phyloP scores from a whole-genome alignment of 805 yeast species.

The Sugiyamaella qingdaonensis region DNA sequence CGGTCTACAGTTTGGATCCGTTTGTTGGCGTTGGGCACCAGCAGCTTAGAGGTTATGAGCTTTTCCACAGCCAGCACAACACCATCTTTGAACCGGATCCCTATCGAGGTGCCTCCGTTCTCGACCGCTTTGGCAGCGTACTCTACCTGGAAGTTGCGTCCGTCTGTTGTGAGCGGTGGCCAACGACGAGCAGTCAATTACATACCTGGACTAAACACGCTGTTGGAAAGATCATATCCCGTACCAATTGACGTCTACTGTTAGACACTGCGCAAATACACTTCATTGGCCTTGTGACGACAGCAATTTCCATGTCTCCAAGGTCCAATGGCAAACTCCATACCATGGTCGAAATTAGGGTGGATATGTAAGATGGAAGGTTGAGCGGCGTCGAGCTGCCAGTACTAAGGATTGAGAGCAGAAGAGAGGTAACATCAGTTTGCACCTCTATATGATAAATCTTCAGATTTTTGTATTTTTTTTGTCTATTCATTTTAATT shows the following conservation, averaged over 20 bases:
- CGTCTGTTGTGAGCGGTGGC: constrained; percentile 24
- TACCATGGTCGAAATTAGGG: no score
- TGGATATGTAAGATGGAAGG: no score
- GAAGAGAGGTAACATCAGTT: no score
- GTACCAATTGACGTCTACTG: constrained; percentile 89
- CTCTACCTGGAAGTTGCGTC: constrained; percentile 83
- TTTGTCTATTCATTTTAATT: no score
- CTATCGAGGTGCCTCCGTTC: constrained; percentile 93
- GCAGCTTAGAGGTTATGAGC: constrained; percentile 74
- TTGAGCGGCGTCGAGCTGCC: no score
- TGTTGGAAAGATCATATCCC: constrained; percentile 96
- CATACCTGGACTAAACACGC: constrained; percentile 81
- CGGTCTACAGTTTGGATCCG: constrained; percentile 90
- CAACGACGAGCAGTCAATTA: constrained; percentile 10
- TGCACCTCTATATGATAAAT: no score
- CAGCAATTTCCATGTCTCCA: no score
- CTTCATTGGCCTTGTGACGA: no score
- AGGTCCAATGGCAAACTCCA: no score
- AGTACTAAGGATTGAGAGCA: no score
- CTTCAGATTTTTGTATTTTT: no score
- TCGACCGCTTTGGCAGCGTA: constrained; percentile 97
- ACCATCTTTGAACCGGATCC: constrained; percentile 89
- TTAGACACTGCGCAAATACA: background rate
- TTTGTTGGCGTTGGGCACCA: constrained; percentile 84
- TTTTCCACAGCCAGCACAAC: constrained; percentile 97